Conservation (phyloP, 2,329 filamentous ascomycete species). For the Didymella segeticola region DNA sequence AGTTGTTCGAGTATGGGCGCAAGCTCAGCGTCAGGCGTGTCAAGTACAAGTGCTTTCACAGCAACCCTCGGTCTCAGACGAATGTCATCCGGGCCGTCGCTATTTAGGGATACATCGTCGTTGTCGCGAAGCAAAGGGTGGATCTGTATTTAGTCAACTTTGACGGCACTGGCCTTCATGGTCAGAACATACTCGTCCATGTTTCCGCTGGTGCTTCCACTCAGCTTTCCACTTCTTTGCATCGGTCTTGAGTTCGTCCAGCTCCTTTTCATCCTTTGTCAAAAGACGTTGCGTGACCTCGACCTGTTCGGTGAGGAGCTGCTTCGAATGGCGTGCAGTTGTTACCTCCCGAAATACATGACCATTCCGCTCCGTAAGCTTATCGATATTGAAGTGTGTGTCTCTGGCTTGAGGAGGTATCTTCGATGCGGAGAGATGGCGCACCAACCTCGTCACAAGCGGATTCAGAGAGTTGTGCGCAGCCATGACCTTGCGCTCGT, state of each 20-base stretch:
- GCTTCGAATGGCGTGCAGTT: slow-evolving; percentile 67
- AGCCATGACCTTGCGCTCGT: slow-evolving; percentile 56
- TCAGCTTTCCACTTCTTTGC: slow-evolving; percentile 37
- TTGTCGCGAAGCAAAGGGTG: slow-evolving; percentile 41
- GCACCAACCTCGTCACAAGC: slow-evolving; percentile 63
- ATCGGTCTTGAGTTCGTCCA: slow-evolving; percentile 40
- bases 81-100: slow-evolving; percentile 44
- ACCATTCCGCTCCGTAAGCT: slow-evolving; percentile 64
- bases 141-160: slow-evolving; percentile 32
- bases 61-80: slow-evolving; percentile 29
- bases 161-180: slow-evolving; percentile 19
- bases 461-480: slow-evolving; percentile 64
- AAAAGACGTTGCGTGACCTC: slow-evolving; percentile 58
- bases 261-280: slow-evolving; percentile 34
- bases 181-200: slow-evolving; percentile 33
- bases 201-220: slow-evolving; percentile 42
- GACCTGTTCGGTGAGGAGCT: slow-evolving; percentile 65
- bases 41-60: slow-evolving; percentile 30
- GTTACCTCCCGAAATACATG: slow-evolving; percentile 59
- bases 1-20: slow-evolving; percentile 47
- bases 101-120: slow-evolving; percentile 21
- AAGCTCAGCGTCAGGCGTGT: slow-evolving; percentile 41
- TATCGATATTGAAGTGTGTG: slow-evolving; percentile 69
- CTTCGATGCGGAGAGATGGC: slow-evolving; percentile 66
- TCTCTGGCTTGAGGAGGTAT: slow-evolving; percentile 65